phyloP scores from a whole-genome alignment of 495 filamentous ascomycete genomes.

The Xylaria telfairii region DNA sequence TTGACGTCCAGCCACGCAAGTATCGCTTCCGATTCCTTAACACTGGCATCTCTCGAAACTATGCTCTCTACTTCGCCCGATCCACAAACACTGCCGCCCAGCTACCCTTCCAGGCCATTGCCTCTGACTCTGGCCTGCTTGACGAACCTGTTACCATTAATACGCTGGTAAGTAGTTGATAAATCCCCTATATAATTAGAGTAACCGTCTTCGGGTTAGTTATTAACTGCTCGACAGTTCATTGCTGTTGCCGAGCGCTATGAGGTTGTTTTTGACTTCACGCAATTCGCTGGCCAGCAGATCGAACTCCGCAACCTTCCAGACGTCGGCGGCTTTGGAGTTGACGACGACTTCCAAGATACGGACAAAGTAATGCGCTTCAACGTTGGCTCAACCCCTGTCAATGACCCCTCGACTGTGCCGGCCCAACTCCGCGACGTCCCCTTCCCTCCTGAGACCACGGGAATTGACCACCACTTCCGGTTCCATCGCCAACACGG shows the following conservation, averaged over 20 bases:
- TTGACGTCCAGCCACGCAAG: constrained; percentile 62
- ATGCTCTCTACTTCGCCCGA: constrained; percentile 51
- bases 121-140: constrained; percentile 57
- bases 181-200: neutral
- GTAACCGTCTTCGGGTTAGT: constrained; percentile 10
- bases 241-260: constrained; percentile 63
- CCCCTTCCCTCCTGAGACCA: constrained; percentile 41
- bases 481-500: constrained; percentile 35
- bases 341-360: constrained; percentile 51
- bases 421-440: constrained; percentile 37
- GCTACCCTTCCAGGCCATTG: constrained; percentile 57
- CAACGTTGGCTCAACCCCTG: constrained; percentile 51
- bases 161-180: neutral
- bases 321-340: constrained; percentile 47
- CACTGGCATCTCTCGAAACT: constrained; percentile 56
- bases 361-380: constrained; percentile 63
- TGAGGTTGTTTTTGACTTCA: constrained; percentile 62
- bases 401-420: constrained; percentile 35
- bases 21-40: constrained; percentile 62
- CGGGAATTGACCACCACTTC: constrained; percentile 51
- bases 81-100: constrained; percentile 25
- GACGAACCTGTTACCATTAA: constrained; percentile 37
- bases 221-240: constrained; percentile 37
- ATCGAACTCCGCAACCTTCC: constrained; percentile 53
- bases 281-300: constrained; percentile 52